A percentile compares a stretch with the other conserved stretches of the same genome.
These are phyloP conservation scores for Hansenula lynferdii DNA, from an alignment of 1,139 yeast genomes.

Conservation along the genomic window DNA sequence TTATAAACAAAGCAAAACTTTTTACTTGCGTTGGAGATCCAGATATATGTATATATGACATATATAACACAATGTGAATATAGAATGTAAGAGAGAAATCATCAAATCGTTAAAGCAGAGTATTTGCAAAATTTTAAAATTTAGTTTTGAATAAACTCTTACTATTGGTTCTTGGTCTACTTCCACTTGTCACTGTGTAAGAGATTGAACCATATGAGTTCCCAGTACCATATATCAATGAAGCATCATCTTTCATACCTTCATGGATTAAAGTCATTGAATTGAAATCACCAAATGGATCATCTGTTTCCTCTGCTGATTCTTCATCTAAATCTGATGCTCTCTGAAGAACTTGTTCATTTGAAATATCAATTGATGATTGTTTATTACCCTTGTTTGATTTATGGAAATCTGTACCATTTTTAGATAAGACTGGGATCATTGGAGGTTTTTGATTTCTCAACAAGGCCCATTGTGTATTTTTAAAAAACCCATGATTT, in stretches of 20 bases:
- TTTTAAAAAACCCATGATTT: conserved; percentile 84
- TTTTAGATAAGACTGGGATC: conserved; percentile 77
- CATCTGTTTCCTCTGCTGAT: conserved; percentile 36
- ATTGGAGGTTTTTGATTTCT: conserved; percentile 93
- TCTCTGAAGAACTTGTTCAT: conserved; percentile 32
- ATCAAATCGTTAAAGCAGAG: background rate
- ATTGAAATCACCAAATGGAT: conserved; percentile 85
- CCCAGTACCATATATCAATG: conserved; percentile 46
- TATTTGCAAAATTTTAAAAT: conserved; percentile 10
- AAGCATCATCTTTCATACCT: conserved; percentile 39
- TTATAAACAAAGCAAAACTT: no score
- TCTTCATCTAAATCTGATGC: conserved; percentile 26
- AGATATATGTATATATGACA: no score
- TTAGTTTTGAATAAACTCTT: conserved; percentile 35
- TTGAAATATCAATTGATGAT: conserved; percentile 23
- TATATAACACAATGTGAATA: no score
- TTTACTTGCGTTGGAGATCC: no score
- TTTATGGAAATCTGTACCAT: conserved; percentile 37
- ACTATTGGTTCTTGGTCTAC: conserved; percentile 33
- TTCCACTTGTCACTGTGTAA: conserved; percentile 48
- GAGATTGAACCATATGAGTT: conserved; percentile 62
- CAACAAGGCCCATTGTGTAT: conserved; percentile 89
- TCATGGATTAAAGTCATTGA: conserved; percentile 86
- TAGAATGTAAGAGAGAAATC: background rate
- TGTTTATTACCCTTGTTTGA: conserved; percentile 8